These are phyloP conservation scores for Ceratobasidium sp. DNA, from an alignment of 1,284 basidiomycete species.

Conservation along the genomic window DNA sequence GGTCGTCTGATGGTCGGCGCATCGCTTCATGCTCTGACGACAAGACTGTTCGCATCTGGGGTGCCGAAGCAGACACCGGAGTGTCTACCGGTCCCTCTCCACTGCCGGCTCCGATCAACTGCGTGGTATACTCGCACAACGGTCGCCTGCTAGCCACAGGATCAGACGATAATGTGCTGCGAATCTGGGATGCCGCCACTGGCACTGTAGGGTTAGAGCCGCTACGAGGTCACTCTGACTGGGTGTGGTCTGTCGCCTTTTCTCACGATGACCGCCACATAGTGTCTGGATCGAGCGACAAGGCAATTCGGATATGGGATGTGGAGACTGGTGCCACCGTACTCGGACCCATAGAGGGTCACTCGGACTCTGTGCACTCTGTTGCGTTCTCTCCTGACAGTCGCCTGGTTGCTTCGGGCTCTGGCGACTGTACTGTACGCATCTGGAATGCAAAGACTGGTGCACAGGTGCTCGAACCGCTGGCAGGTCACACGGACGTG, in stretches of 20 bases:
- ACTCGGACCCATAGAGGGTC: background rate
- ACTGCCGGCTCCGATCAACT: background rate
- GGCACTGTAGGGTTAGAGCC: background rate
- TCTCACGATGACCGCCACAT: background rate
- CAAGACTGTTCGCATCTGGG: background rate
- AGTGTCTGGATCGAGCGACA: conserved; percentile 23
- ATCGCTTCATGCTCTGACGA: background rate
- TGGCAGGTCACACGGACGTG: background rate
- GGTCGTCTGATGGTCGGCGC: background rate
- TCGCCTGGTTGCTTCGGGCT: background rate
- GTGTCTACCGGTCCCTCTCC: background rate
- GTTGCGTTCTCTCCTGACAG: conserved; percentile 19
- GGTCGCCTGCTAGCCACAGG: background rate
- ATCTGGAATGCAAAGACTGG: background rate
- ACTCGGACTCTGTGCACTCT: background rate
- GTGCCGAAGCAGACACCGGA: background rate
- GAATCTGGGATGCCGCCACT: conserved; percentile 2
- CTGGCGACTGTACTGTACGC: background rate
- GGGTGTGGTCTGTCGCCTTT: background rate
- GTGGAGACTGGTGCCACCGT: background rate
- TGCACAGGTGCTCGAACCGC: background rate
- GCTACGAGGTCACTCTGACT: background rate
- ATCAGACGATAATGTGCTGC: background rate
- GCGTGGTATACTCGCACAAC: background rate
- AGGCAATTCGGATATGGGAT: conserved; percentile 35